These are phyloP conservation scores for Wallemia hederae DNA, from an alignment of 1,284 basidiomycete species.

Conservation along the genomic window DNA sequence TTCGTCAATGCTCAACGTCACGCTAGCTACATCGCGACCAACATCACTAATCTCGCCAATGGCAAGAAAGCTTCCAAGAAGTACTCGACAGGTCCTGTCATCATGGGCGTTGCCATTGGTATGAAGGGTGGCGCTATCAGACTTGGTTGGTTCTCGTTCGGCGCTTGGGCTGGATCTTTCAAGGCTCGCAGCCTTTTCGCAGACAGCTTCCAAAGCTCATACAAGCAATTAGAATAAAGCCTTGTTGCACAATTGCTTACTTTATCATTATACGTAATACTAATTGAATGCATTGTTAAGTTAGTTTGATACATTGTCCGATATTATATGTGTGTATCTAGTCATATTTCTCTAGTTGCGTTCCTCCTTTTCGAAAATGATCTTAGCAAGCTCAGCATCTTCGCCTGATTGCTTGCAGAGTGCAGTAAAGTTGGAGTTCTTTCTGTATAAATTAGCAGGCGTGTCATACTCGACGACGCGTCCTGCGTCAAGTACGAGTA, in stretches of 20 bases:
- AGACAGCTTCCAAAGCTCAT: not conserved
- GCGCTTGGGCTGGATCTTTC: not conserved
- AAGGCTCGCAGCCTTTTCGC: not conserved
- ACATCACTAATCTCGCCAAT: not conserved
- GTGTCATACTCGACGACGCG: conserved; percentile 21
- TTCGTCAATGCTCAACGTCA: not conserved
- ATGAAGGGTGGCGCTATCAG: not conserved
- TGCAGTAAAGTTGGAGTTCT: conserved; percentile 16
- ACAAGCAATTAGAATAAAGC: not conserved
- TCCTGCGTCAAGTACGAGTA: conserved; percentile 22
- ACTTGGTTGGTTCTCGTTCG: not conserved
- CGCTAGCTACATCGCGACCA: not conserved
- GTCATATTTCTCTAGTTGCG: no score
- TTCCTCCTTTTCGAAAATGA: not conserved
- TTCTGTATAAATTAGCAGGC: conserved; percentile 19
- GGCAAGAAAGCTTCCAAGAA: not conserved
- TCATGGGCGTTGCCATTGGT: not conserved
- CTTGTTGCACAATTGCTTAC: no score
- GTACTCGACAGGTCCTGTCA: not conserved
- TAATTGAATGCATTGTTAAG: not conserved
- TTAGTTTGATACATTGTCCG: not conserved
- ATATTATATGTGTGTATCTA: conserved; percentile 3
- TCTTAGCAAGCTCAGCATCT: conserved; percentile 5
- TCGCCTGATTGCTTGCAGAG: conserved; percentile 19
- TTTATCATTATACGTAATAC: not conserved